These are phyloP conservation scores for Sphagnum tenellum DNA, from an alignment of 225 moss, liverwort and hornwort species.

Conservation along the genomic window DNA sequence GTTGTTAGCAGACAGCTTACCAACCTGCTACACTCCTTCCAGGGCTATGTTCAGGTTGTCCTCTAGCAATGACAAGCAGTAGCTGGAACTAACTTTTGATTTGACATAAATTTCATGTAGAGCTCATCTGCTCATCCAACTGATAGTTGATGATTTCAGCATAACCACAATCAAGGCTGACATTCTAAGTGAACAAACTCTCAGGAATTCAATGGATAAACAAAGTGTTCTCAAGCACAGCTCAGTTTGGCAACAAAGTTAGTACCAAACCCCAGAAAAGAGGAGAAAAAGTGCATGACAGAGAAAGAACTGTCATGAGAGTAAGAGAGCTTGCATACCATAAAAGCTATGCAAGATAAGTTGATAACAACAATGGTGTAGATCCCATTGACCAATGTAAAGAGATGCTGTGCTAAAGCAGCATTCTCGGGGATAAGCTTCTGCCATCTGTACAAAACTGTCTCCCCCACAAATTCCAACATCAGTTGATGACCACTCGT, in stretches of 20 bases:
- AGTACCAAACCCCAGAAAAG: neutral
- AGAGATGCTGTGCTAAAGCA: slow-evolving; percentile 21
- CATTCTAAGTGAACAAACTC: no score
- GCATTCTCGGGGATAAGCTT: slow-evolving; percentile 46
- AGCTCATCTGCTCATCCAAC: no score
- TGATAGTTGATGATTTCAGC: no score
- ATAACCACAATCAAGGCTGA: no score
- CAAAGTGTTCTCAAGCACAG: no score
- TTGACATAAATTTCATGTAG: no score
- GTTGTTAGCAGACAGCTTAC: neutral
- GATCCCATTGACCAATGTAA: slow-evolving; percentile 25
- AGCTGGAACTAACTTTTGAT: no score
- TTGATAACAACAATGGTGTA: slow-evolving; percentile 70
- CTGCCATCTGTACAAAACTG: slow-evolving; percentile 81
- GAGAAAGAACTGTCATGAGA: neutral
- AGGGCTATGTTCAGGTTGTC: neutral
- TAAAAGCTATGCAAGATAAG: slow-evolving; percentile 65
- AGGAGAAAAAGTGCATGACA: neutral
- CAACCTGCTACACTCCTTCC: neutral
- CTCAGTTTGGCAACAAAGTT: no score
- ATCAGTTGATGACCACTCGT: neutral
- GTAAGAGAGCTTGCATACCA: slow-evolving; percentile 25
- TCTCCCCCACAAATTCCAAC: slow-evolving; percentile 3
- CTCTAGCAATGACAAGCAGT: no score
- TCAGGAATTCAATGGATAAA: no score